These are phyloP conservation scores for Cymbopogon citratus DNA, from an alignment of 176 grass and related monocot species.

Conservation along the genomic window DNA sequence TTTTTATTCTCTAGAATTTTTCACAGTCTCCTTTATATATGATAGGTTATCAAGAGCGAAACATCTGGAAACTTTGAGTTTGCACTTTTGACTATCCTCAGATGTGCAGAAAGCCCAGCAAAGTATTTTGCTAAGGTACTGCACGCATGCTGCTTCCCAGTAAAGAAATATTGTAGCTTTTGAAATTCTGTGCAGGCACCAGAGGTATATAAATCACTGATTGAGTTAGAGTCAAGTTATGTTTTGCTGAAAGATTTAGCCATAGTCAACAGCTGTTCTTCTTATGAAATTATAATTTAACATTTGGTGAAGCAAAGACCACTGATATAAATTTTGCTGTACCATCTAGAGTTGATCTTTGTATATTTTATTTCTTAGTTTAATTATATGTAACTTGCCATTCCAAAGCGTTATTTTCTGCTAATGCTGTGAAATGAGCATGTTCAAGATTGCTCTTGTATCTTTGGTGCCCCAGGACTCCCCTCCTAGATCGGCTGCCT, in stretches of 20 bases:
- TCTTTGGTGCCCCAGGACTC: not conserved
- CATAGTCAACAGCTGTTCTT: not conserved
- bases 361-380: constrained; percentile 1
- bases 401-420: not conserved
- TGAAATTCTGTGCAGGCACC: not conserved
- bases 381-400: not conserved
- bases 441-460: not conserved
- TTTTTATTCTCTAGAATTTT: not conserved
- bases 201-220: not conserved
- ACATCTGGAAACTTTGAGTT: constrained; percentile 92
- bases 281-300: not conserved
- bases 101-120: constrained; percentile 82
- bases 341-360: not conserved
- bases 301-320: constrained; percentile 12
- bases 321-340: not conserved
- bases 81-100: constrained; percentile 82
- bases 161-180: constrained; percentile 16
- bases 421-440: not conserved
- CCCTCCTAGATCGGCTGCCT: not conserved
- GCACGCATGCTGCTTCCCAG: constrained; percentile 1
- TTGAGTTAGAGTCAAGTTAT: not conserved
- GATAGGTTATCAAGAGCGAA: constrained; percentile 84
- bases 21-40: constrained; percentile 14
- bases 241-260: not conserved
- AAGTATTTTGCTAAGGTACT: constrained; percentile 99